Percentiles rank a stretch among this genome's conserved stretches.
Conservation (phyloP, 2,329 filamentous ascomycete species). For the Calcarisporium arbuscula region DNA sequence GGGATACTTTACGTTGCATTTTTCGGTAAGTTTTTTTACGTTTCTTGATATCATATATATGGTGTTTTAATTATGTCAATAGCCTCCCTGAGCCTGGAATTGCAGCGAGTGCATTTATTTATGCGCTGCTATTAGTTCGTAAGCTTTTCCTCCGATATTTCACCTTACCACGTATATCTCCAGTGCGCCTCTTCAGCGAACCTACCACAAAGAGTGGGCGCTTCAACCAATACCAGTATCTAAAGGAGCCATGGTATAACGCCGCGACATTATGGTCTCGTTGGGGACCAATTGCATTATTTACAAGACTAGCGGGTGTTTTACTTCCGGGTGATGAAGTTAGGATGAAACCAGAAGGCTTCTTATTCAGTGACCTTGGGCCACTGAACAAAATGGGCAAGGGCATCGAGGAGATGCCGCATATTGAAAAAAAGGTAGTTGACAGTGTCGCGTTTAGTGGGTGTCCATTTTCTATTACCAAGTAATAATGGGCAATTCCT, state of each 20-base stretch:
- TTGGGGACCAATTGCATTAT: conserved; percentile 52
- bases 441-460: no score
- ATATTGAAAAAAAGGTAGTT: conserved; percentile 14
- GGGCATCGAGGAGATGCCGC: conserved; percentile 38
- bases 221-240: conserved; percentile 43
- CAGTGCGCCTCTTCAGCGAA: conserved; percentile 33
- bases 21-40: conserved; percentile 62
- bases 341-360: conserved; percentile 41
- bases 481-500: no score
- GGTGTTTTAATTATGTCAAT: no score
- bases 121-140: conserved; percentile 43
- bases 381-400: conserved; percentile 48
- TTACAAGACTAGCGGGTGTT: conserved; percentile 36
- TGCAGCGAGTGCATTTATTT: no score
- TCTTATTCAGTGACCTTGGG: conserved; percentile 54
- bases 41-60: no score
- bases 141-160: conserved; percentile 52
- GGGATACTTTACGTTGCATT: conserved; percentile 54
- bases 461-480: no score
- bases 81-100: no score
- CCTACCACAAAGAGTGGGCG: conserved; percentile 48
- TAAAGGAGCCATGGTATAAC: conserved; percentile 60
- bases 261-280: conserved; percentile 53
- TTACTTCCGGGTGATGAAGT: conserved; percentile 36
- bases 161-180: conserved; percentile 47